Conservation (phyloP, 2,329 filamentous ascomycete species). For the Pleurostoma richardsiae region DNA sequence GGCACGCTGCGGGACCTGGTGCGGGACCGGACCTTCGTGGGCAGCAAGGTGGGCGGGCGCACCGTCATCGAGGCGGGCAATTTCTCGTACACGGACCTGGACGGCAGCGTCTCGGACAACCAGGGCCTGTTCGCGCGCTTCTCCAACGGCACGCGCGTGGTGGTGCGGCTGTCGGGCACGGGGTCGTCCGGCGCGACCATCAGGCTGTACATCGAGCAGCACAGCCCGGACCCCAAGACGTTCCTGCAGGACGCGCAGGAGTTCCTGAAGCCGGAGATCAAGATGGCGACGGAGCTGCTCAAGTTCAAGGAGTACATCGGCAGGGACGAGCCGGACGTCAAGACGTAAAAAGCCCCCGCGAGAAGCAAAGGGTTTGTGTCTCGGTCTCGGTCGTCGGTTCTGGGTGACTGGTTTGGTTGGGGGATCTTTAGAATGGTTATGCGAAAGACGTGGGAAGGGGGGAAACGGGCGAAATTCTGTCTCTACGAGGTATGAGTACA, state of each 20-base stretch:
- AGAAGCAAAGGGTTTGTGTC: background rate
- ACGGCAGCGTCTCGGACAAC: conserved; percentile 91
- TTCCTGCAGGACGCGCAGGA: conserved; percentile 84
- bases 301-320: conserved; percentile 93
- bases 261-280: conserved; percentile 86
- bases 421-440: too few relatives aligned
- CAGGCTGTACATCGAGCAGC: conserved; percentile 94
- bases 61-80: conserved; percentile 88
- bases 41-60: conserved; percentile 72
- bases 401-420: too few relatives aligned
- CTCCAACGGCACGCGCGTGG: conserved; percentile 89
- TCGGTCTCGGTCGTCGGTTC: too few relatives aligned
- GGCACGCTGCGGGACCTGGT: conserved; percentile 76
- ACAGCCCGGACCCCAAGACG: conserved; percentile 74
- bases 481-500: too few relatives aligned
- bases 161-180: conserved; percentile 91
- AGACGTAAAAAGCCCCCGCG: conserved; percentile 57
- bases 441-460: too few relatives aligned
- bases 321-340: conserved; percentile 90
- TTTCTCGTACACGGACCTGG: conserved; percentile 98
- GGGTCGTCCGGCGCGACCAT: conserved; percentile 95
- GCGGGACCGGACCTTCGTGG: conserved; percentile 68
- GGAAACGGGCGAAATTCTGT: too few relatives aligned
- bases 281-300: conserved; percentile 76
- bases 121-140: conserved; percentile 95